Evolutionary conservation across 139 green algal genomes (phyloP), one percentile per base, ranked within the genome.

Genomic region (Coccomyxa sp.): DNA sequence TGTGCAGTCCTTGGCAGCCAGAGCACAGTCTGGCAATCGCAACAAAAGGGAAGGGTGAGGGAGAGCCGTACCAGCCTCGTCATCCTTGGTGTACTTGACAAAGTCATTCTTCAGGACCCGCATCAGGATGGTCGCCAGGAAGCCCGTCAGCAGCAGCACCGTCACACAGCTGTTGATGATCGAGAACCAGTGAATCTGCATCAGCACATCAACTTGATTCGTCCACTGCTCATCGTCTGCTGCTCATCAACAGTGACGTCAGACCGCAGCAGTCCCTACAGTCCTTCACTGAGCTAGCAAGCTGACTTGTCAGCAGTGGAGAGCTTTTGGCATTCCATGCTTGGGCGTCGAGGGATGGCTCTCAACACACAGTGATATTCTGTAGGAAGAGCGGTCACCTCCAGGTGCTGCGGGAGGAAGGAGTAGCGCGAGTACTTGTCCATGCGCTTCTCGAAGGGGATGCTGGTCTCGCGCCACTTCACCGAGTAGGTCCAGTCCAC

Each of bases 101-200:
- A 98, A 97, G 85, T 98, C 95, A 78, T 95, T 94, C 83, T 95
- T 97, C 37, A 98, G 89, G 70, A 97, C 93, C 6, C 95, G 89
- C 87, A 97, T 91, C 44, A 98, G 88, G 86, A 98, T 98, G 78
- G 95, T 98, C 69, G 94, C 91, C 81, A 98, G 88, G 90, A 98
- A 98, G 41, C 93, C 95, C 3, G 94, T 98, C 41, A 98, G 89
- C 81, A 98, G 89, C 79, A 98, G 87, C 79, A 98, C 95, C 0
- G 94, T 98, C 16, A 98, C 95, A 87, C 93, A 98, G 31, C 85
- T 94, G 90, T 98, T 98, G 86, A 98, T 93, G 85, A 98, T 98
- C 80, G 88, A 94, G 86, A 98, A 98, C 95, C 95, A 98, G 87
- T 98, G 95, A 81, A 98, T 97, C 91, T 97, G 89, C 70, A 83